These are phyloP conservation scores for Thozetella sp. DNA, from an alignment of 495 filamentous ascomycete genomes.

Conservation along the genomic window DNA sequence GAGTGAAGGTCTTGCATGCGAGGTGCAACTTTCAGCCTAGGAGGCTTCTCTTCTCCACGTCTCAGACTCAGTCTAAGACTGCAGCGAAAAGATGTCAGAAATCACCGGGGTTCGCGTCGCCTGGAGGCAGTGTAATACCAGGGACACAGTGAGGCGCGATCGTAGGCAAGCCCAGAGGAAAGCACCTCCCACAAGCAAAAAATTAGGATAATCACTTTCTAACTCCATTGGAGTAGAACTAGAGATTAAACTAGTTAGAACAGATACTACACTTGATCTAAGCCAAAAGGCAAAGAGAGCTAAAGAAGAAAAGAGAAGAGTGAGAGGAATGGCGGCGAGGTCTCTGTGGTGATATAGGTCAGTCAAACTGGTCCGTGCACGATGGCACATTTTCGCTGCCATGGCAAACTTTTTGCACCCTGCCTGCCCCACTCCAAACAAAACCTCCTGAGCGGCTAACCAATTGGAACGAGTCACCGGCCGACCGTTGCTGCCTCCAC, in stretches of 20 bases:
- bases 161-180: constrained; percentile 52
- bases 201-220: constrained; percentile 82
- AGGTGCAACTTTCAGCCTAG: background rate
- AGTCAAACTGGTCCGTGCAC: constrained; percentile 18
- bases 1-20: no score
- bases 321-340: constrained; percentile 12
- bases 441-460: no score
- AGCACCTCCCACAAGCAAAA: constrained; percentile 53
- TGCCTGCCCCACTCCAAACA: no score
- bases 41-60: constrained; percentile 22
- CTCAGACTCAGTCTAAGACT: constrained; percentile 20
- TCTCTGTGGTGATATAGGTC: constrained; percentile 21
- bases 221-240: constrained; percentile 62
- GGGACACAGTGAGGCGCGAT: constrained; percentile 25
- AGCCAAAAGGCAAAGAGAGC: constrained; percentile 68
- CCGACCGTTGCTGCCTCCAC: no score
- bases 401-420: background rate
- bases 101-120: constrained; percentile 20
- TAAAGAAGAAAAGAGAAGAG: constrained; percentile 38
- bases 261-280: constrained; percentile 99
- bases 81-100: constrained; percentile 27
- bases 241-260: constrained; percentile 94
- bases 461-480: no score
- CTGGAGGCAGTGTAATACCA: constrained; percentile 33
- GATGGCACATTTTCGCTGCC: constrained; percentile 11